These are phyloP conservation scores for Coemansia sp. DNA, from an alignment of 192 early-diverging fungal species.

Conservation along the genomic window DNA sequence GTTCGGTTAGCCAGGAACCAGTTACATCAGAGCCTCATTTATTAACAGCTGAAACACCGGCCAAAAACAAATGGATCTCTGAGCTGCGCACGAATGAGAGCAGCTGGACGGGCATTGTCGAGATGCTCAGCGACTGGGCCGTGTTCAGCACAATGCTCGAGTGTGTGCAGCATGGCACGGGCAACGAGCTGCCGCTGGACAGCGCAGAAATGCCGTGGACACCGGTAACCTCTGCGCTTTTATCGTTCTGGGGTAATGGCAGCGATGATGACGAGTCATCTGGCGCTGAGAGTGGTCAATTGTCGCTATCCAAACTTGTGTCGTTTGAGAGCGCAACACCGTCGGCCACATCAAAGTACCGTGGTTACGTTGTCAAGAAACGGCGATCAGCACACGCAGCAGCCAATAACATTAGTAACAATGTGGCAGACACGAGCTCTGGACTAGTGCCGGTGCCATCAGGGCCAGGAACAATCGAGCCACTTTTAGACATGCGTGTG, in stretches of 20 bases:
- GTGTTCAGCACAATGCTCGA: slow-evolving; percentile 21
- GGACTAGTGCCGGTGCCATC: slow-evolving; percentile 26
- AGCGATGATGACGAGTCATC: neutral
- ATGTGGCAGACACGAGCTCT: neutral
- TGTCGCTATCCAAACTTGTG: slow-evolving; percentile 27
- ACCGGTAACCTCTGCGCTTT: neutral
- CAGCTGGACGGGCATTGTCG: slow-evolving; percentile 25
- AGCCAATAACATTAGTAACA: neutral
- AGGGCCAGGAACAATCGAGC: slow-evolving; percentile 35
- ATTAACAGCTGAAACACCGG: neutral
- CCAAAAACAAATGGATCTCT: neutral
- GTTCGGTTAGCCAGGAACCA: neutral
- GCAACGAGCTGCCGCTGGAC: neutral
- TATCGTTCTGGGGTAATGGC: slow-evolving; percentile 1
- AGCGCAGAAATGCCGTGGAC: neutral
- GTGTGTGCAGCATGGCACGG: slow-evolving; percentile 3
- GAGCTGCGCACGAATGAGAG: slow-evolving; percentile 12
- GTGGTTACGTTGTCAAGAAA: slow-evolving; percentile 51
- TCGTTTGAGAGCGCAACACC: slow-evolving; percentile 22
- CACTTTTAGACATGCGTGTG: slow-evolving; percentile 23
- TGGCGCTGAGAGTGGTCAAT: neutral
- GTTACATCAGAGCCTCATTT: neutral
- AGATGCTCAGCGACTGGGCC: slow-evolving; percentile 42
- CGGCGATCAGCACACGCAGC: slow-evolving; percentile 18
- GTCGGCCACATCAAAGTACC: slow-evolving; percentile 31